Evolutionary conservation across 1,139 yeast species (phyloP).

Genomic region (Sugiyamaella japonica): DNA sequence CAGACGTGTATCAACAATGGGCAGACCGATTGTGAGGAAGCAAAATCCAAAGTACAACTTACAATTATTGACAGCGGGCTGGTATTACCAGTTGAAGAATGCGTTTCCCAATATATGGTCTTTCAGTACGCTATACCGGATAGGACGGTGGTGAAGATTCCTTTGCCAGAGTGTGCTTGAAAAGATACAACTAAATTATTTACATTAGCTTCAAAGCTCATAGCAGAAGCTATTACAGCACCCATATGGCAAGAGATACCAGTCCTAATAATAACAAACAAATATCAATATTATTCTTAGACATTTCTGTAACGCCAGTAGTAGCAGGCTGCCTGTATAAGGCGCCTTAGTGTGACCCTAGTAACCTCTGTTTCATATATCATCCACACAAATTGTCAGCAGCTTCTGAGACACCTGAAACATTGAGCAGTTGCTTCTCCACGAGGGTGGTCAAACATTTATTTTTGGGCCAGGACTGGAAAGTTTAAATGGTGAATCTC

Average conservation of each 20-base stretch:
- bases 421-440: background rate
- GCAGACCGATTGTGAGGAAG: too few species aligned
- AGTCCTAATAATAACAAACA: background rate
- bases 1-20: too few species aligned
- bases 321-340: background rate
- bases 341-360: background rate
- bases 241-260: slow-evolving; percentile 1
- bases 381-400: background rate
- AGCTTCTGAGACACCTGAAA: background rate
- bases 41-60: too few species aligned
- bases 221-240: slow-evolving; percentile 1
- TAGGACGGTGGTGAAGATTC: too few species aligned
- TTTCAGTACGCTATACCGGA: too few species aligned
- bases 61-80: too few species aligned
- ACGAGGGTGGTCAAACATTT: background rate
- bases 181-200: background rate
- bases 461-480: background rate
- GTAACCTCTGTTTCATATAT: background rate
- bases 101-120: too few species aligned
- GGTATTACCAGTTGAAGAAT: too few species aligned
- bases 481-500: background rate
- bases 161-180: too few species aligned
- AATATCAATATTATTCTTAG: background rate
- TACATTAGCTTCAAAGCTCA: background rate
- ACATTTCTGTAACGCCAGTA: slow-evolving; percentile 1